Base-by-base conservation (phyloP, 1,284 basidiomycete species). In the Irpex sp. region DNA sequence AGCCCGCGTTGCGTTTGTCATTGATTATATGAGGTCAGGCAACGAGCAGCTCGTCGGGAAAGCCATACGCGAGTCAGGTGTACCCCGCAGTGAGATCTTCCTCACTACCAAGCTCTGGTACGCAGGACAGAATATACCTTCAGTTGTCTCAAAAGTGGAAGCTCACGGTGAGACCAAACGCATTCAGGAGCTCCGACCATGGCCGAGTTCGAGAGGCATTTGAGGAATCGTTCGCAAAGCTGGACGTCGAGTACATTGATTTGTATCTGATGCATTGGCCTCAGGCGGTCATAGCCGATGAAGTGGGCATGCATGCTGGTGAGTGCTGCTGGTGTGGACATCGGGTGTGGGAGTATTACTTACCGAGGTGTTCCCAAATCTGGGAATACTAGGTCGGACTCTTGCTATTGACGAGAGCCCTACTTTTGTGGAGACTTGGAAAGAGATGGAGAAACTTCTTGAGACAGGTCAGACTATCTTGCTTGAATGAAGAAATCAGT, bases 211-310 rank as follows among this genome's bases (percentile, higher is more conserved):
- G 75, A 58, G 75, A 83, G 67, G 80, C 77, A 33, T 76, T 89
- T 63, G 80, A 85, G 62, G 71, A 77, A 58, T 85, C 82, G 9
- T 75, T 91, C 23, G 72, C 78, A 59, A 78, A 81, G 65, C 79
- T 91, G 12, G 79, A 79, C 42, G 65, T 83, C 47, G 84, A 80
- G 28, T 90, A 91, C 72, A 78, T 91, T 58, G 88, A 91, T 69
- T 73, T 91, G 19, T 91, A 87, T 72, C 77, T 91, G 19, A 80
- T 90, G 71, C 87, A 90, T 73, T 88, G 85, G 84, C 74, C 72
- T 42, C 57, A 67, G 55, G 66, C 66, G 5, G 57, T 28, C 10
- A 35, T 14, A 4, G 21, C 62, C 48, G 65, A 42, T 42, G 39
- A 28, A 28, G 39, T 42, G 2, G 39, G 39, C 0, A 42, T 10